Evolutionary conservation across 768 basidiomycete genomes (phyloP), one percentile per base, ranked within the genome.

Genomic region (Suillus americanus): DNA sequence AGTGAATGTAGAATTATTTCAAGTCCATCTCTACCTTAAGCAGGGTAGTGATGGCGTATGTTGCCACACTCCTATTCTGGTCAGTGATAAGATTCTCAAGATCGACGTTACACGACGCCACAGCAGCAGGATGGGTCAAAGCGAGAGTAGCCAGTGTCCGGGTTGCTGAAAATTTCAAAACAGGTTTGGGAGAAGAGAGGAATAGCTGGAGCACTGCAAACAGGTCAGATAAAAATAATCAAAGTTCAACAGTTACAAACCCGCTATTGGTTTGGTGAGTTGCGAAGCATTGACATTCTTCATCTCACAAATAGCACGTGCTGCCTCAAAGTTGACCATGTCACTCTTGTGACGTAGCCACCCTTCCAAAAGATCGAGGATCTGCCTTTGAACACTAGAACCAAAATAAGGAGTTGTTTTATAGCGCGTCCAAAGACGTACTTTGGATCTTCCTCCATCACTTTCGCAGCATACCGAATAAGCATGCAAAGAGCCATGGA

Each of bases 241-340:
- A 38, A 56, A 25, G 7, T 62, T 62, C 59, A 57, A 57, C 60
- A 55, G 20, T 57, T 54, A 56, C 88, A 72, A 67, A 94, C 96
- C 94, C 62, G 94, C 87, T 66, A 99, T 94, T 0, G 97, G 85
- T 71, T 94, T 90, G 30, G 89, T 88, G 61, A 99, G 80, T 71
- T 99, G 95, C 5, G 85, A 77, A 9, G 88, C 75, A 33, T 88
- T 83, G 35, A 95, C 90, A 66, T 89, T 87, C 77, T 89, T 92
- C 92, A 97, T 93, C 75, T 98, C 97, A 75, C 96, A 98, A 67
- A 99, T 97, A 8, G 89, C 96, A 51, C 97, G 91, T 4, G 97
- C 97, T 25, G 97, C 97, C 77, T 99, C 97, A 66, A 95, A 92
- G 79, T 99, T 99, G 73, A 99, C 97, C 97, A 98, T 99, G 75